Evolutionary conservation across 441 rosid genomes (phyloP).

Genomic region (Populus hybrid): DNA sequence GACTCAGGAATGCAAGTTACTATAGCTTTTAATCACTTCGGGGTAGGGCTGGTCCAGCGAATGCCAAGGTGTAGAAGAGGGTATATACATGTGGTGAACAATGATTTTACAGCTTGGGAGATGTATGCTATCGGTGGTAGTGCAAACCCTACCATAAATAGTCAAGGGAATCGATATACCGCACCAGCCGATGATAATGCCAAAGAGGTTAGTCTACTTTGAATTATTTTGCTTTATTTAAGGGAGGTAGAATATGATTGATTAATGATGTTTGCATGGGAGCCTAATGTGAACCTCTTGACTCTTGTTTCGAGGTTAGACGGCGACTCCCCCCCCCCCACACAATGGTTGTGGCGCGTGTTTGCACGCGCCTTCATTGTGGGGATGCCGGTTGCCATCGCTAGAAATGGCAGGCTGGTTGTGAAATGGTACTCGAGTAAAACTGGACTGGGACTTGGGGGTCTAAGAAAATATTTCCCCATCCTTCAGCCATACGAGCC

Average conservation of each 20-base stretch:
- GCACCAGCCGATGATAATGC: conserved; percentile 63
- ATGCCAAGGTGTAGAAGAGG: conserved; percentile 90
- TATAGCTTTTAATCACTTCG: conserved; percentile 74
- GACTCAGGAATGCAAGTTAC: conserved; percentile 85
- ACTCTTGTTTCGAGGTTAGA: background rate
- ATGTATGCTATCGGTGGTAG: conserved; percentile 96
- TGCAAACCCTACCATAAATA: conserved; percentile 76
- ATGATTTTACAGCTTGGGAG: conserved; percentile 72
- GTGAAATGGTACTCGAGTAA: background rate
- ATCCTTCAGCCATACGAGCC: background rate
- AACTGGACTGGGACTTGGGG: no score
- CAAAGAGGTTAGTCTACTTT: conserved; percentile 49
- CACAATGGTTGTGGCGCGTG: background rate
- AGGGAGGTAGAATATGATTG: background rate
- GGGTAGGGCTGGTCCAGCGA: conserved; percentile 70
- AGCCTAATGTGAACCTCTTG: background rate
- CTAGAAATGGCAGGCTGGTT: background rate
- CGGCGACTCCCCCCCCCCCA: background rate
- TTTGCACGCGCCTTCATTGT: background rate
- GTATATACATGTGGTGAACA: conserved; percentile 79
- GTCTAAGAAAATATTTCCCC: no score
- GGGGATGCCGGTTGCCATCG: background rate
- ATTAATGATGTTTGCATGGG: background rate
- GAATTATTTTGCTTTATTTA: background rate
- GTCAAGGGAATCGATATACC: conserved; percentile 79